Evolutionary conservation across 192 early-diverging fungal genomes (phyloP).

Genomic region (Coemansia sp.): DNA sequence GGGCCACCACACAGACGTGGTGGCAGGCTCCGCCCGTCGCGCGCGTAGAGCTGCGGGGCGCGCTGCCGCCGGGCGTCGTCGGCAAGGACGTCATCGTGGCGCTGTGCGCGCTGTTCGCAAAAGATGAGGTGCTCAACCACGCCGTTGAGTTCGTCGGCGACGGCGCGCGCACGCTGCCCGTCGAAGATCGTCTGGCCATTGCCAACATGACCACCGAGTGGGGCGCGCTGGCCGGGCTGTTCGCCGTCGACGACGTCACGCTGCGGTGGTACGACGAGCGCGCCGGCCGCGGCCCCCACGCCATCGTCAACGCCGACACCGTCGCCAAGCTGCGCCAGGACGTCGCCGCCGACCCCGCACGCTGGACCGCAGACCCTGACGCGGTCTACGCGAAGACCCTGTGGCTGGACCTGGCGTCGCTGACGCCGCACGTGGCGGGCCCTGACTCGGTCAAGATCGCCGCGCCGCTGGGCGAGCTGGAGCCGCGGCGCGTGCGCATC

Average conservation of each 20-base stretch:
- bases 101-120: slow-evolving; percentile 87
- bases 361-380: slow-evolving; percentile 53
- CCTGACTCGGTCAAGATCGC: slow-evolving; percentile 97
- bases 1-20: slow-evolving; percentile 98
- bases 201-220: slow-evolving; percentile 99
- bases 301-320: slow-evolving; percentile 45
- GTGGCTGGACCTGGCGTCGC: slow-evolving; percentile 82
- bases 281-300: slow-evolving; percentile 36
- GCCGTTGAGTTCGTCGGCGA: slow-evolving; percentile 94
- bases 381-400: slow-evolving; percentile 84
- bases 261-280: slow-evolving; percentile 72
- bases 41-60: slow-evolving; percentile 81
- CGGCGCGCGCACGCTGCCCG: slow-evolving; percentile 60
- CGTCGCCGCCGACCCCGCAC: slow-evolving; percentile 27
- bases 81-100: slow-evolving; percentile 98
- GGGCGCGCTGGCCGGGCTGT: slow-evolving; percentile 97
- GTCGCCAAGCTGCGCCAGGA: slow-evolving; percentile 52
- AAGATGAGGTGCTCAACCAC: slow-evolving; percentile 95
- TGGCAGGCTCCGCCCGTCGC: slow-evolving; percentile 98
- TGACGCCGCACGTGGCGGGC: slow-evolving; percentile 88
- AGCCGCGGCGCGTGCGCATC: slow-evolving; percentile 73
- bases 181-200: slow-evolving; percentile 94
- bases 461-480: slow-evolving; percentile 72
- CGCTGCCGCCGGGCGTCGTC: slow-evolving; percentile 78
- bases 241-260: slow-evolving; percentile 85